phyloP scores from a whole-genome alignment of 2,329 filamentous ascomycete genomes.

The Elsinoe arachidis region DNA sequence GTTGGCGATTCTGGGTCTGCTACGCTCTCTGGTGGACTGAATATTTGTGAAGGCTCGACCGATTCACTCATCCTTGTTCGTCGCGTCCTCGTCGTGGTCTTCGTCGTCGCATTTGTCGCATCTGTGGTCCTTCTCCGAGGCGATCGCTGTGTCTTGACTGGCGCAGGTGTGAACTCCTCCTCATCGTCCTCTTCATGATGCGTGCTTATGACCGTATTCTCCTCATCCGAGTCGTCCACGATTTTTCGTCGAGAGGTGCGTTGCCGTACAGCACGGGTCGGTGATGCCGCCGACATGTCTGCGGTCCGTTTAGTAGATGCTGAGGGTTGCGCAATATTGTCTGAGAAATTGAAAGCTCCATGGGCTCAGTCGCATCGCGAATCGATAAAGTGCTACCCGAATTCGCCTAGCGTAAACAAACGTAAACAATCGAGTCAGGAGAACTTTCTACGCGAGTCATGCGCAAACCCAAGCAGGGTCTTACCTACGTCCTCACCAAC shows the following conservation, averaged over 20 bases:
- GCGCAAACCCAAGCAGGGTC: neutral
- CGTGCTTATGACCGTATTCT: slow-evolving; percentile 50
- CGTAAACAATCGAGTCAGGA: slow-evolving; percentile 2
- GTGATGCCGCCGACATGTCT: slow-evolving; percentile 32
- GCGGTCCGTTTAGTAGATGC: neutral
- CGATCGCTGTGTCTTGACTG: slow-evolving; percentile 50
- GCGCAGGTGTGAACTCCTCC: slow-evolving; percentile 72
- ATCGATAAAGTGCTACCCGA: neutral
- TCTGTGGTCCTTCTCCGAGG: slow-evolving; percentile 45
- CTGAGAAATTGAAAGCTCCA: neutral
- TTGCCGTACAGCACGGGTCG: slow-evolving; percentile 51
- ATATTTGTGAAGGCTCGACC: slow-evolving; percentile 52
- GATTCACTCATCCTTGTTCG: slow-evolving; percentile 41
- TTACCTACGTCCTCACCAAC: neutral
- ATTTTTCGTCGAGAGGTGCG: slow-evolving; percentile 59
- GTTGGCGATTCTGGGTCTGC: slow-evolving; percentile 44
- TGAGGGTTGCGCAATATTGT: neutral
- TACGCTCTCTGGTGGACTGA: slow-evolving; percentile 48
- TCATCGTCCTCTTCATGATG: slow-evolving; percentile 56
- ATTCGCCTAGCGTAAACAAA: slow-evolving; percentile 1
- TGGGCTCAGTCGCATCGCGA: neutral
- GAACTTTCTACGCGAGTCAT: neutral
- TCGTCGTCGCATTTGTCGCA: slow-evolving; percentile 38
- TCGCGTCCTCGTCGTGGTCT: slow-evolving; percentile 32
- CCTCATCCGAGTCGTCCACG: slow-evolving; percentile 60